Conservation (phyloP, 768 basidiomycete genomes). For the Suillus sp. region DNA sequence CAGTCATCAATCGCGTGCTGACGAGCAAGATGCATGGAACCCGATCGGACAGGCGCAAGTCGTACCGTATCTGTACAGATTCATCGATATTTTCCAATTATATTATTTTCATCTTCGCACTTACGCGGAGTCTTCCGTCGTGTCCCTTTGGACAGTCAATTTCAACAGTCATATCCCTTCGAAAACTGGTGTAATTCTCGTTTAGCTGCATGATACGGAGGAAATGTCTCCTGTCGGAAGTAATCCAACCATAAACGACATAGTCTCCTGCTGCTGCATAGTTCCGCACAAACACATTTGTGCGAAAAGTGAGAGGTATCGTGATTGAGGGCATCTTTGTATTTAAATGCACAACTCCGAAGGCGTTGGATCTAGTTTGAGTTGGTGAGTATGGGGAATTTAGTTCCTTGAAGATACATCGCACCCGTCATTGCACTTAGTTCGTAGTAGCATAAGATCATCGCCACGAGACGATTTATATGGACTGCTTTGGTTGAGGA, state of each 20-base stretch:
- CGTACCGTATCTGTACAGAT: slow-evolving; percentile 28
- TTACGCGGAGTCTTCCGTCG: slow-evolving; percentile 30
- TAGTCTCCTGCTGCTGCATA: slow-evolving; percentile 20
- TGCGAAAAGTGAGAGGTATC: slow-evolving; percentile 29
- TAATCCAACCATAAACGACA: slow-evolving; percentile 31
- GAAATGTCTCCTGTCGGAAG: slow-evolving; percentile 27
- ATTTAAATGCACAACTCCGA: slow-evolving; percentile 30
- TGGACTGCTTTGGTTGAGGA: slow-evolving; percentile 23
- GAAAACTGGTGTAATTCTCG: slow-evolving; percentile 24
- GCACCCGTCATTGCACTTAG: slow-evolving; percentile 29
- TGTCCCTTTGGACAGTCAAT: slow-evolving; percentile 32
- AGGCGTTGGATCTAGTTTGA: slow-evolving; percentile 14
- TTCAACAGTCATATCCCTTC: slow-evolving; percentile 26
- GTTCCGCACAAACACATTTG: slow-evolving; percentile 26
- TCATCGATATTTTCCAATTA: neutral
- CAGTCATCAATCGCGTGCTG: slow-evolving; percentile 31
- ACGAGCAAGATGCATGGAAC: slow-evolving; percentile 24
- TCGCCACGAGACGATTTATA: slow-evolving; percentile 36
- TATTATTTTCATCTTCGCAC: neutral
- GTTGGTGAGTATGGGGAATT: neutral
- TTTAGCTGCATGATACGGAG: slow-evolving; percentile 33
- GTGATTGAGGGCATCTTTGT: slow-evolving; percentile 29
- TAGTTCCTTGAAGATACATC: slow-evolving; percentile 5
- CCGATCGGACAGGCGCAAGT: slow-evolving; percentile 30
- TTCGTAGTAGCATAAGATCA: slow-evolving; percentile 30